Evolutionary conservation across 108 stramenopile genomes (phyloP), one percentile per base, ranked within the genome.

Genomic region (Skeletonema potamos): DNA sequence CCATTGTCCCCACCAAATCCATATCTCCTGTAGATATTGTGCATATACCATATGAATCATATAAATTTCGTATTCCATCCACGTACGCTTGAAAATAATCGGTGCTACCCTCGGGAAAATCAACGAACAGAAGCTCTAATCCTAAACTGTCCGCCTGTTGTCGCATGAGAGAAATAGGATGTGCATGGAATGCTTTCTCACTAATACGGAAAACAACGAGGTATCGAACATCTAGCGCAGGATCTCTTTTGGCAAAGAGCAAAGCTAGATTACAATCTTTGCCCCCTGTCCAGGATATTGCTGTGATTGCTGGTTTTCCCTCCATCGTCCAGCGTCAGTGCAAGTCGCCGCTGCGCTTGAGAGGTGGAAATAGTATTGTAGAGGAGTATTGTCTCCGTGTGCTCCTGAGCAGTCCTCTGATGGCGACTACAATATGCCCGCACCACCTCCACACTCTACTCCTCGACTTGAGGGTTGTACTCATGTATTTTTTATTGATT

Each of bases 251-350:
- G 11, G 76, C 54, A 13, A 8, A 54, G 24, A 79, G 83, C 63
- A 84, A 71, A 6, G 83, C 78, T 4, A 84, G 72, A 61, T 84
- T 77, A 48, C 83, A 84, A 46, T 84, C 83, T 62, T 84, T 84
- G 41, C 83, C 83, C 0, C 83, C 83, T 22, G 78, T 84, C 74
- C 74, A 84, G 48, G 83, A 84, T 26, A 84, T 76, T 10, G 73
- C 73, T 32, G 73, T 60, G 10, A 71, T 62, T 54, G 37, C 13
- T 26, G 58, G 26, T 59, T 67, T 27, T n/a, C 0, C 26, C 12
- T 59, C 26, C 58, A 54, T 59, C 58, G 26, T 67, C 56, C 12
- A 48, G 30, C n/a, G 39, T n/a, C n/a, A n/a, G n/a, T 41, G 39
- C n/a, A 41, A 15, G 34, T 36, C 10, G 34, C 8, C 30, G 30